Conservation (phyloP, 805 yeast genomes). For the Suhomyces kilbournensis region DNA sequence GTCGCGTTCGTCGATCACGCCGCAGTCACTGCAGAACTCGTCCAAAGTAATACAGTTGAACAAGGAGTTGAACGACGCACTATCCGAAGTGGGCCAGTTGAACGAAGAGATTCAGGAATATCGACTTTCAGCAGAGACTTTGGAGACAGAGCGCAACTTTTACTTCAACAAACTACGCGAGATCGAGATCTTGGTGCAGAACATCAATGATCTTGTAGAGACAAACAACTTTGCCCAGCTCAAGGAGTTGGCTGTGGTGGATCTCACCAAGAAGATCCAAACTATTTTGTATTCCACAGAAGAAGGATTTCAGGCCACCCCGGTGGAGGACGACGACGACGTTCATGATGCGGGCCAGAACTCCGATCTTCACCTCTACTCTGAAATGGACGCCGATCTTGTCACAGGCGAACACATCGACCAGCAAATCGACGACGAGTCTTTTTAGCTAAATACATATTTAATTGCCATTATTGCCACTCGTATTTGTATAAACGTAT, state of each 20-base stretch:
- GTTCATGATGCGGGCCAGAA: neutral
- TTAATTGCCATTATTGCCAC: too few relatives aligned
- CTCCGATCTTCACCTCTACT: neutral
- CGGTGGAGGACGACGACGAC: conserved; percentile 15
- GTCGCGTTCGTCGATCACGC: conserved; percentile 2
- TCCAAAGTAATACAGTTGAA: conserved; percentile 14
- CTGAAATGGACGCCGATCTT: neutral
- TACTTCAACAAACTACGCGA: conserved; percentile 87
- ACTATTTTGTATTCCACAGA: conserved; percentile 76
- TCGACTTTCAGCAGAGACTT: conserved; percentile 56
- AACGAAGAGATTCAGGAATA: conserved; percentile 56
- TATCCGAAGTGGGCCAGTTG: conserved; percentile 35
- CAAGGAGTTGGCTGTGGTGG: conserved; percentile 22
- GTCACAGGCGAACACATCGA: neutral
- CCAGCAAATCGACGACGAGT: conserved; percentile 17
- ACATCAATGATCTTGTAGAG: conserved; percentile 29
- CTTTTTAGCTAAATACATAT: conserved; percentile 12
- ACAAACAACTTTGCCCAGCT: conserved; percentile 41
- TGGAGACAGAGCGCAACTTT: conserved; percentile 83
- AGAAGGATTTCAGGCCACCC: conserved; percentile 76
- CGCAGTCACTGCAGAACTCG: conserved; percentile 2
- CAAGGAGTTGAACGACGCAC: conserved; percentile 47
- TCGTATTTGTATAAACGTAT: too few relatives aligned
- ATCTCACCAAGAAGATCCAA: conserved; percentile 55
- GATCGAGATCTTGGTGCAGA: conserved; percentile 76